Conservation (phyloP, 495 filamentous ascomycete species). For the Talaromyces adpressus region DNA sequence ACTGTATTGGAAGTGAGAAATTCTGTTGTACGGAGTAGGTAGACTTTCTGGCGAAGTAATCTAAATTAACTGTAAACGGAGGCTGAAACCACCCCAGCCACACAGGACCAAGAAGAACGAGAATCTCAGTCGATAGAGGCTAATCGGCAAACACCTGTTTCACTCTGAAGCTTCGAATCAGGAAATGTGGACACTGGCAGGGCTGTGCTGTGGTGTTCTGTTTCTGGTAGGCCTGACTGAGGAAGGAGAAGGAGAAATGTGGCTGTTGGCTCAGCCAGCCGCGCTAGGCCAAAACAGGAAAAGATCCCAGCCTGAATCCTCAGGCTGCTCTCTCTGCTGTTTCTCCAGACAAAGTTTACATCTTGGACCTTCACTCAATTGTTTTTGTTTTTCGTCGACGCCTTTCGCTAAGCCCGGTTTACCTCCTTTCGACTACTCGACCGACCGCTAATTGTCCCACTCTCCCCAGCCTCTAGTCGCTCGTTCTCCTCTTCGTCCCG, state of each 20-base stretch:
- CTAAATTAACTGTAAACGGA: background rate
- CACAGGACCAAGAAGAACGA: background rate
- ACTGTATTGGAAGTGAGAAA: background rate
- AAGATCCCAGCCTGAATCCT: background rate
- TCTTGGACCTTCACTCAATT: background rate
- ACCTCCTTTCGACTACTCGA: background rate
- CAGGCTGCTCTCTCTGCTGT: background rate
- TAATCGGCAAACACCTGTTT: background rate
- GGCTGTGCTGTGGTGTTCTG: background rate
- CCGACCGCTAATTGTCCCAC: background rate
- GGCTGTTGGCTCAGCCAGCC: background rate
- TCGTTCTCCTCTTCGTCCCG: background rate
- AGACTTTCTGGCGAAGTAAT: background rate
- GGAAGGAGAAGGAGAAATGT: background rate
- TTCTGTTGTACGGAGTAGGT: background rate
- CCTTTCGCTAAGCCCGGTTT: background rate
- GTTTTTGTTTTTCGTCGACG: background rate
- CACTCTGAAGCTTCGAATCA: background rate
- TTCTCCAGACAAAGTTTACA: background rate
- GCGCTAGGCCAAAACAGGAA: background rate
- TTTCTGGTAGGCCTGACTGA: too few relatives aligned
- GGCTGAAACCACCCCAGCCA: background rate
- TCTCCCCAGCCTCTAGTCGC: background rate
- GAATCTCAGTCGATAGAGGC: background rate
- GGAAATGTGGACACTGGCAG: background rate